A percentile compares a stretch with the other conserved stretches of the same genome.
phyloP scores from a whole-genome alignment of 225 moss, liverwort and hornwort genomes.

The Thuidium tamariscinum region DNA sequence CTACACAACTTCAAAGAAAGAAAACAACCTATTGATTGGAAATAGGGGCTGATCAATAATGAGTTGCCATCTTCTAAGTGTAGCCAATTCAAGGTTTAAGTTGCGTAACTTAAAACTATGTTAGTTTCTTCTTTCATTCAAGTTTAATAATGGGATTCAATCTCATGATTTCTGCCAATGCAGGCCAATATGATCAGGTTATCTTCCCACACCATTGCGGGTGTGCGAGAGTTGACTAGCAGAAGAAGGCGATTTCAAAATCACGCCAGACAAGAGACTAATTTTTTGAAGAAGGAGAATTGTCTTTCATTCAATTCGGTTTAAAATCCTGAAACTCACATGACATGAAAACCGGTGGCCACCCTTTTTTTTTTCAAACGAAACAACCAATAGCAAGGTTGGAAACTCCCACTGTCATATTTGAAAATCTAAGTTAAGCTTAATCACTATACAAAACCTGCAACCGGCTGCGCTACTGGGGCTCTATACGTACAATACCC shows the following conservation, averaged over 20 bases:
- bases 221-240: neutral
- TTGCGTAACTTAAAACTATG: neutral
- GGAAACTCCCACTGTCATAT: neutral
- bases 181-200: neutral
- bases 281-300: too few species aligned
- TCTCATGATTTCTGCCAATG: neutral
- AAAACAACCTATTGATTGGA: too few species aligned
- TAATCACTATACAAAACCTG: neutral
- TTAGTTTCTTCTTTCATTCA: neutral
- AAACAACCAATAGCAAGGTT: neutral
- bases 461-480: neutral
- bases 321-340: neutral
- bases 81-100: neutral
- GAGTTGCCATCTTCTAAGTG: too few species aligned
- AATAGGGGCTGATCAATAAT: too few species aligned
- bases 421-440: neutral
- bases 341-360: neutral
- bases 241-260: neutral
- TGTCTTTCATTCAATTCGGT: neutral
- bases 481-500: neutral
- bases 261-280: neutral
- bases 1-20: too few species aligned
- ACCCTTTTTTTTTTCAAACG: too few species aligned
- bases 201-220: neutral
- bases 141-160: neutral